phyloP scores from a whole-genome alignment of 805 yeast genomes.

The Saccharomycopsis sp. region DNA sequence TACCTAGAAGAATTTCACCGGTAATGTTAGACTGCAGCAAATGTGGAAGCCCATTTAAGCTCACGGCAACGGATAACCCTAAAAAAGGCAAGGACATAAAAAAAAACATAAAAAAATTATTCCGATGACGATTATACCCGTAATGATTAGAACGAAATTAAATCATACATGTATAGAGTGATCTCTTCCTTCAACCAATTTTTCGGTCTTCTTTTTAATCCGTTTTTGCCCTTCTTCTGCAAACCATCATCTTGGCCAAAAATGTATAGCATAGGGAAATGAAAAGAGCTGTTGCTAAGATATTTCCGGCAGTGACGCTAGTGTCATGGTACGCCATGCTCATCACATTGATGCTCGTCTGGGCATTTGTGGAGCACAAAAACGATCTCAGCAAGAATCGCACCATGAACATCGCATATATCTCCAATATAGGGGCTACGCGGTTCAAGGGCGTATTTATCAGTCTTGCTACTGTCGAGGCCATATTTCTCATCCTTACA shows the following conservation, averaged over 20 bases:
- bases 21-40: not conserved
- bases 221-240: not conserved
- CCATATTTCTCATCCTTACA: constrained; percentile 61
- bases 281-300: not conserved
- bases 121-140: too few species aligned
- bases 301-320: constrained; percentile 57
- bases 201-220: not conserved
- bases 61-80: not conserved
- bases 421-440: constrained; percentile 86
- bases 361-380: constrained; percentile 81
- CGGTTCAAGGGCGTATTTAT: constrained; percentile 80
- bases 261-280: constrained; percentile 7
- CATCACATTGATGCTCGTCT: constrained; percentile 64
- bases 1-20: too few species aligned
- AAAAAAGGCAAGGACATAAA: not conserved
- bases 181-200: not conserved
- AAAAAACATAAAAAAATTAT: not conserved
- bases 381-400: constrained; percentile 48
- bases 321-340: constrained; percentile 90
- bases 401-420: constrained; percentile 52
- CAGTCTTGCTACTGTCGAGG: constrained; percentile 70
- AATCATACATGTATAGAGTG: not conserved
- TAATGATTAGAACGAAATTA: not conserved
- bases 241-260: constrained; percentile 41
- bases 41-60: not conserved